Base-by-base conservation (phyloP, 1,284 basidiomycete species). In the Rhizoctonia solani region DNA sequence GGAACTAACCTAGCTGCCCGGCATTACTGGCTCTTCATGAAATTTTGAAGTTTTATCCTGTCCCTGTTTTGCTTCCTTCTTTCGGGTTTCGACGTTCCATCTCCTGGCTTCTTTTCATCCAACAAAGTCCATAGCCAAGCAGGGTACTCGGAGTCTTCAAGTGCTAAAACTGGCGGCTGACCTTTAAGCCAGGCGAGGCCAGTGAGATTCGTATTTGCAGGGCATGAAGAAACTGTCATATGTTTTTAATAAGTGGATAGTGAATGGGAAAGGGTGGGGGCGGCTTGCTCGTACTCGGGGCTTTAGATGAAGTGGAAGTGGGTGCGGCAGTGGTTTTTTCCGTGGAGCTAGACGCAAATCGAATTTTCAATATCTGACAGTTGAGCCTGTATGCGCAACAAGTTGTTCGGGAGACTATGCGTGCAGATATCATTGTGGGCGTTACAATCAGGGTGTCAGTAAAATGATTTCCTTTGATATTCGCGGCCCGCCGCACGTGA, bases 41-140 rank as follows among this genome's bases (percentile, higher is more conserved):
- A 85, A 72, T 92, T 92, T 66, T 81, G 81, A 66, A 90, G 88
- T 74, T 85, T 86, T 74, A 92, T 87, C 55, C 78, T 79, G 74
- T 85, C 81, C 70, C 85, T 81, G 58, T 88, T 90, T 71, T 82
- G 81, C 73, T 79, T 79, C 72, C 88, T 79, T 75, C 89, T 78
- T 41, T 81, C 85, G 72, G 82, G 81, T 19, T 88, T 87, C 13
- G 89, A 88, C 1, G 87, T 87, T 0, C 87, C 88, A 71, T 90
- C 87, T 66, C 90, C 85, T 47, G 81, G 80, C 74, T 84, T 84
- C 49, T 70, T 69, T 47, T 68, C 66, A 29, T 70, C 70, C 29
- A 93, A 78, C 47, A 95, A 75, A 23, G 82, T 87, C 93, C 94
- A 98, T 49, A 98, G 77, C 95, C 95, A 97, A 3, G 84, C 75